Evolutionary conservation across 1,284 basidiomycete species (phyloP).

Genomic region (Marasmius sp.): DNA sequence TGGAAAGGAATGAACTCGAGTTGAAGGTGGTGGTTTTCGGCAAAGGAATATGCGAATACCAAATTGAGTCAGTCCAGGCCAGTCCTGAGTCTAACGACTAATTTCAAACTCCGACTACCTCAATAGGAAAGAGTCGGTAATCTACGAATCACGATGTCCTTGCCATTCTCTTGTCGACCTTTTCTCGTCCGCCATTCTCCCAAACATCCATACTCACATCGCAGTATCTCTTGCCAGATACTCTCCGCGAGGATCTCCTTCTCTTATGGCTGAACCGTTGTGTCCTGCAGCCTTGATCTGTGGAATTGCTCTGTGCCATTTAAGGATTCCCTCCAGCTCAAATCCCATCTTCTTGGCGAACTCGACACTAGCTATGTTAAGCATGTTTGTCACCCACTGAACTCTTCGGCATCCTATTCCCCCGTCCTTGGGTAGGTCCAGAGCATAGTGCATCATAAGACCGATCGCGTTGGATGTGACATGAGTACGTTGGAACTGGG

Average conservation of each 20-base stretch:
- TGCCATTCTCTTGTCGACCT: slow-evolving; percentile 35
- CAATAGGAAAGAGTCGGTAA: background rate
- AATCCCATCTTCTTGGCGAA: slow-evolving; percentile 65
- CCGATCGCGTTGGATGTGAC: slow-evolving; percentile 62
- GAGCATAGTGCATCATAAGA: slow-evolving; percentile 54
- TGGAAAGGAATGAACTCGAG: background rate
- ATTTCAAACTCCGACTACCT: background rate
- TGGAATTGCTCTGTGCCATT: slow-evolving; percentile 53
- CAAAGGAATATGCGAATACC: background rate
- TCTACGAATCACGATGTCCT: slow-evolving; percentile 16
- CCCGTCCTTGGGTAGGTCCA: slow-evolving; percentile 44
- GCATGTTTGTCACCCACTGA: slow-evolving; percentile 55
- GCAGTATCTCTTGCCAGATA: slow-evolving; percentile 47
- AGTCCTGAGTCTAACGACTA: background rate
- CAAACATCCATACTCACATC: slow-evolving; percentile 60
- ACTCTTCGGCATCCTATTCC: slow-evolving; percentile 64
- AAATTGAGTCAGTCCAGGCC: background rate
- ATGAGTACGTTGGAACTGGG: slow-evolving; percentile 63
- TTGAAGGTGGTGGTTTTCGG: background rate
- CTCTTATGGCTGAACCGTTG: slow-evolving; percentile 30
- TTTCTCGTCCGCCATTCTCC: slow-evolving; percentile 48
- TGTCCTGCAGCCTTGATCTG: slow-evolving; percentile 32
- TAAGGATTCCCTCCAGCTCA: slow-evolving; percentile 48
- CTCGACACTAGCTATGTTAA: slow-evolving; percentile 49
- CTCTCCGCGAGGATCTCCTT: slow-evolving; percentile 38